Evolutionary conservation across 768 basidiomycete genomes (phyloP), one percentile per base, ranked within the genome.

Genomic region (Omphalotus guepiniiformis): DNA sequence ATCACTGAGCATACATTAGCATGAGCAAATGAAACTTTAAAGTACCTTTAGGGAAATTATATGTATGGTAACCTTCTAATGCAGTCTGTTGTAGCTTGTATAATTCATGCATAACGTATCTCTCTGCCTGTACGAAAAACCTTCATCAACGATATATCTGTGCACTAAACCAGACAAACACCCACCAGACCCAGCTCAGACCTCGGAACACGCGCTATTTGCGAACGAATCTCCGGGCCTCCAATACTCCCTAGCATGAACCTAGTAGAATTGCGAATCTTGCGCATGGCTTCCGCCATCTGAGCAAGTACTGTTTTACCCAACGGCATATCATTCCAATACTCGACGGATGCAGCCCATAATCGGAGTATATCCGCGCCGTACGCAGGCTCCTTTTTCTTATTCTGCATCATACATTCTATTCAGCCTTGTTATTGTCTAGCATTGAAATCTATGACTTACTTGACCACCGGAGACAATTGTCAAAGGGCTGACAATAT

Each of bases 261-360:
- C 21, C 92, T 74, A 3, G 83, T 79, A 16, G 90, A 83, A 63
- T 93, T 95, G 28, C 93, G 79, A 42, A 94, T 79, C 66, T 90
- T 95, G 42, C 91, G 74, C 59, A 92, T 65, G 0, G 80, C 80
- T 57, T 93, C 88, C 0, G 79, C 76, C 1, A 84, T 77, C 58
- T 93, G 87, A 0, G 80, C 69, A 22, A 98, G 74, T 13, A 88
- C 79, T 0, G 76, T 83, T 1, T 83, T 80, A 0, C 95, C 89
- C 42, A 97, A 84, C 5, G 87, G 79, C 68, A 89, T 88, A 63
- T 98, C 95, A 22, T 80, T 78, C 65, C 88, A 84, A 58, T 90
- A 95, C 55, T 96, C 93, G 19, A 90, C 85, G 0, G 88, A 86
- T 2, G 93, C 94, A 8, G 79, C 88, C 95, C 95, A 99, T 6